phyloP scores from a whole-genome alignment of 2,329 filamentous ascomycete species.

The Shiraia bambusicola region DNA sequence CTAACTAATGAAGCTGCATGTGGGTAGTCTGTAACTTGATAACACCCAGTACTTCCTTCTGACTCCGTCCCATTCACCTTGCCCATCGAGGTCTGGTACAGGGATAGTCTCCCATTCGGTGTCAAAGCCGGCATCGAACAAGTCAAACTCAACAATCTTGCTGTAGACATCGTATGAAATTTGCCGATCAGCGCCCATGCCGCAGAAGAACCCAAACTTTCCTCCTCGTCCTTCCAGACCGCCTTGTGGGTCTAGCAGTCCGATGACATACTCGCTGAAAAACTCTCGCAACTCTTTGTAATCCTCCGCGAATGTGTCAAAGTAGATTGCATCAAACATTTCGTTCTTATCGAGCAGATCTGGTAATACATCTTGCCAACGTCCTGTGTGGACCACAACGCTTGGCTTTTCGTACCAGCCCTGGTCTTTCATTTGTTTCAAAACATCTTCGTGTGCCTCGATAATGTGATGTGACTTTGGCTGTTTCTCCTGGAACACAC shows the following conservation, averaged over 20 bases:
- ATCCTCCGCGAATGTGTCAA: conserved; percentile 95
- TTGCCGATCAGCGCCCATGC: conserved; percentile 85
- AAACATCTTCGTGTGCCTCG: conserved; percentile 54
- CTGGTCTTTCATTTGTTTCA: conserved; percentile 48
- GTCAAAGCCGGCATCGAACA: conserved; percentile 85
- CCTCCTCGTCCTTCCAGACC: conserved; percentile 47
- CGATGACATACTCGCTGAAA: conserved; percentile 84
- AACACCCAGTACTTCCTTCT: conserved; percentile 88
- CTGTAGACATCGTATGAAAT: conserved; percentile 97
- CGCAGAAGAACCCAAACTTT: conserved; percentile 66
- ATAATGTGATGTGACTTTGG: conserved; percentile 53
- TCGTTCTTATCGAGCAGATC: conserved; percentile 47
- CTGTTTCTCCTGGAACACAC: conserved; percentile 48
- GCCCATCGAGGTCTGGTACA: conserved; percentile 70
- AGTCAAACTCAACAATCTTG: conserved; percentile 84
- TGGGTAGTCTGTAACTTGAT: conserved; percentile 72
- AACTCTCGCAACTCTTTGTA: conserved; percentile 83
- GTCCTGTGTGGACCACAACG: conserved; percentile 52
- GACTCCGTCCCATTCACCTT: conserved; percentile 85
- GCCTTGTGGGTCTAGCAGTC: conserved; percentile 64
- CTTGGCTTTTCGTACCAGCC: conserved; percentile 53
- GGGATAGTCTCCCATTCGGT: conserved; percentile 79
- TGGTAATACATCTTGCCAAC: conserved; percentile 54
- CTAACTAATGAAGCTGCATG: conserved; percentile 74
- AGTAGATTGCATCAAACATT: conserved; percentile 68